Evolutionary conservation across 257 asterid species (phyloP).

Genomic region (Solanum habrochaites): DNA sequence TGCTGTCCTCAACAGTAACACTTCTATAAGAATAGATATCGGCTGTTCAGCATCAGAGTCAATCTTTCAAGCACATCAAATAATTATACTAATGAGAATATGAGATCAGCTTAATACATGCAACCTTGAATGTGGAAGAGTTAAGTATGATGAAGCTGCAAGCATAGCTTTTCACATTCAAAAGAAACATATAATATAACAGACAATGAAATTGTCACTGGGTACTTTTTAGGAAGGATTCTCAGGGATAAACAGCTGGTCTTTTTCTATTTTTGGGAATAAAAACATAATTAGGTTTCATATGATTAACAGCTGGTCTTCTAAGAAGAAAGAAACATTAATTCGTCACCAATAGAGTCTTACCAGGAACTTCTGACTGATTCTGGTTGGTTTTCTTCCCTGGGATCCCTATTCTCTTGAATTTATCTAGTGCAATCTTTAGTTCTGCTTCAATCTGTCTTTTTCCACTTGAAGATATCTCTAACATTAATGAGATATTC

Average conservation of each 20-base stretch:
- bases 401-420: constrained; percentile 15
- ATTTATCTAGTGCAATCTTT: constrained; percentile 18
- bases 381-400: constrained; percentile 18
- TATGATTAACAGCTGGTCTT: neutral
- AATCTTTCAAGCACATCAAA: neutral
- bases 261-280: neutral
- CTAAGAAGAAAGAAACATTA: neutral
- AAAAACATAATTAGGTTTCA: neutral
- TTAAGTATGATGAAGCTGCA: neutral
- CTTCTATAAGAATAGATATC: neutral
- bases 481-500: constrained; percentile 47
- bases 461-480: constrained; percentile 61
- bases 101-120: neutral
- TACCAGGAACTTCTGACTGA: constrained; percentile 24
- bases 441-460: constrained; percentile 62
- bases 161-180: neutral
- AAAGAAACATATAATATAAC: neutral
- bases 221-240: neutral
- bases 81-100: neutral
- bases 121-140: neutral
- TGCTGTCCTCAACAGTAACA: neutral
- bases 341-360: neutral
- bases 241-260: neutral
- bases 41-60: neutral
- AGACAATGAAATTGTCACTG: neutral